Base-by-base conservation (phyloP, 2,329 filamentous ascomycete genomes). In the Lasiodiplodia citricola region DNA sequence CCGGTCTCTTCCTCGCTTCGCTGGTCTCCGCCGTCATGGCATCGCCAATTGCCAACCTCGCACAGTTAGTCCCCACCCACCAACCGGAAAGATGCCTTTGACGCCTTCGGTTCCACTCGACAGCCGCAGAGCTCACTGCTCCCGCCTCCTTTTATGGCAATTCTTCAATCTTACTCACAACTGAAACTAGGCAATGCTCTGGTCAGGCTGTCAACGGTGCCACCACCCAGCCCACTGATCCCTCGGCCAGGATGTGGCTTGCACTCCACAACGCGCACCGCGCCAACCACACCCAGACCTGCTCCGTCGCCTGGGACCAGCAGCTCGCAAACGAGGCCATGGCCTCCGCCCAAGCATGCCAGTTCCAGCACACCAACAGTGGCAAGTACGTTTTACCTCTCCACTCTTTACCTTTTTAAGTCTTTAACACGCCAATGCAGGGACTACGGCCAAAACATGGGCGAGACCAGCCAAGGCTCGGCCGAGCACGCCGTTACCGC, bases 201-300 rank as follows among this genome's bases (percentile, higher is more conserved):
- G 25, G 25, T 50, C 41, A 50, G 16, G 18, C 11, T 21, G 11
- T 25, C 11, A 11, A 25, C 11, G 57, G 54, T 10, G 31, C 57
- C 2, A 35, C 38, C 31, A 28, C 28, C 11, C 58, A 51, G 4
- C 58, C 58, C 2, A 4, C 41, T 21, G 58, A 63, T n/a, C 41
- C 41, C 18, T 18, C 31, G 13, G 55, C 76, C 55, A 71, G 73
- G 44, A 72, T 75, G 14, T 71, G 78, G 21, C 72, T 95, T 60
- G 84, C 90, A 74, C 88, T 92, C 77, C 96, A 98, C 90, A 97
- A 97, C 83, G 75, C 91, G 65, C 92, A 96, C 82, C 94, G 96
- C 71, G 79, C 85, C 76, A 96, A 96, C 84, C 93, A 97, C 86
- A 91, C 90, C 21, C 89, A 60, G 31, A 66, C 67, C 88, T 44